phyloP scores from a whole-genome alignment of 768 basidiomycete species.

The Suillus ampliporus region DNA sequence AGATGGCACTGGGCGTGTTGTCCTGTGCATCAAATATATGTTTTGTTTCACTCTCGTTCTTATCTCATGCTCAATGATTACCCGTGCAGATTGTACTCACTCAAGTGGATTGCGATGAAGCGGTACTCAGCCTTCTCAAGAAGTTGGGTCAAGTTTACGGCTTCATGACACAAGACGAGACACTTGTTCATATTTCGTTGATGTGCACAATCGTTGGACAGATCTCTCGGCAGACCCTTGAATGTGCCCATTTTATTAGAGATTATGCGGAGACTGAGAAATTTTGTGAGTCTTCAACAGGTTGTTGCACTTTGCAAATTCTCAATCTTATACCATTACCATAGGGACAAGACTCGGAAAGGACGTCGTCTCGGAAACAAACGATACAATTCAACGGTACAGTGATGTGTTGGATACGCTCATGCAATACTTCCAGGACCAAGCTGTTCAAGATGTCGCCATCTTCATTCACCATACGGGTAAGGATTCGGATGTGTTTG shows the following conservation, averaged over 20 bases:
- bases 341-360: conserved; percentile 4
- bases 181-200: conserved; percentile 4
- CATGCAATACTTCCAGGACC: conserved; percentile 12
- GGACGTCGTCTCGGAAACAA: neutral
- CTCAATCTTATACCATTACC: neutral
- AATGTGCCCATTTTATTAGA: conserved; percentile 14
- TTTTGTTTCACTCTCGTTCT: neutral
- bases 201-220: conserved; percentile 4
- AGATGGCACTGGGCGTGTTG: conserved; percentile 9
- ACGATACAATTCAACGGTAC: neutral
- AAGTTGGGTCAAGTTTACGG: conserved; percentile 11
- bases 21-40: conserved; percentile 6
- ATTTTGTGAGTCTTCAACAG: conserved; percentile 10
- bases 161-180: conserved; percentile 8
- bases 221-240: conserved; percentile 9
- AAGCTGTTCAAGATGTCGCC: conserved; percentile 1
- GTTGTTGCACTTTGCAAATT: neutral
- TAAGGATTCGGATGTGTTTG: neutral
- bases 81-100: neutral
- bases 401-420: conserved; percentile 3
- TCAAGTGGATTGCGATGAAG: conserved; percentile 7
- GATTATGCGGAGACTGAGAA: conserved; percentile 15
- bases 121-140: conserved; percentile 11
- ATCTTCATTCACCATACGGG: conserved; percentile 4
- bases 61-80: neutral